Conservation (phyloP, 805 yeast species). For the Candida tibetensis region DNA sequence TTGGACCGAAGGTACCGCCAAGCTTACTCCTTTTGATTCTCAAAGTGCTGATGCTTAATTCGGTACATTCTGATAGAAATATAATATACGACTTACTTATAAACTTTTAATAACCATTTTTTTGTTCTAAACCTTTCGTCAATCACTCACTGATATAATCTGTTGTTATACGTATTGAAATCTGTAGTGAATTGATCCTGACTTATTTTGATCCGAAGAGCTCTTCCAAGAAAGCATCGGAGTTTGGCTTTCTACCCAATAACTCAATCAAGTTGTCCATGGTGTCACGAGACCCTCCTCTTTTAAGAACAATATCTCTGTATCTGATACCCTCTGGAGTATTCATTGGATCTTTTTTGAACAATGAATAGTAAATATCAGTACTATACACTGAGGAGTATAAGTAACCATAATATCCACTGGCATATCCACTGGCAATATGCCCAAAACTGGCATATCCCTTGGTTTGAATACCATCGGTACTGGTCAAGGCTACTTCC, state of each 20-base stretch:
- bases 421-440: constrained; percentile 77
- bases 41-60: constrained; percentile 44
- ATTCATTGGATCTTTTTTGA: constrained; percentile 66
- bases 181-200: no score
- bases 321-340: constrained; percentile 59
- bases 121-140: not conserved
- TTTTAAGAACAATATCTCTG: constrained; percentile 63
- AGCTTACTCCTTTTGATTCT: constrained; percentile 69
- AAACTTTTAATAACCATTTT: not conserved
- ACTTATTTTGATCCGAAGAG: no score
- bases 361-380: constrained; percentile 72
- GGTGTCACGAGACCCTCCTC: constrained; percentile 75
- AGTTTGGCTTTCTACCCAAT: constrained; percentile 73
- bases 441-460: constrained; percentile 82
- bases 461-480: constrained; percentile 53
- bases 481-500: constrained; percentile 56
- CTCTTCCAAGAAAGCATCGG: constrained; percentile 69
- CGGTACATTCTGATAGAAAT: not conserved
- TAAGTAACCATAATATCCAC: constrained; percentile 83
- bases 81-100: not conserved
- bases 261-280: constrained; percentile 61
- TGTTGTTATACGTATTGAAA: no score
- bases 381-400: constrained; percentile 86
- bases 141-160: no score
- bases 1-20: constrained; percentile 85